Conservation (phyloP, 2,329 filamentous ascomycete genomes). For the Coniochaeta ligniaria region DNA sequence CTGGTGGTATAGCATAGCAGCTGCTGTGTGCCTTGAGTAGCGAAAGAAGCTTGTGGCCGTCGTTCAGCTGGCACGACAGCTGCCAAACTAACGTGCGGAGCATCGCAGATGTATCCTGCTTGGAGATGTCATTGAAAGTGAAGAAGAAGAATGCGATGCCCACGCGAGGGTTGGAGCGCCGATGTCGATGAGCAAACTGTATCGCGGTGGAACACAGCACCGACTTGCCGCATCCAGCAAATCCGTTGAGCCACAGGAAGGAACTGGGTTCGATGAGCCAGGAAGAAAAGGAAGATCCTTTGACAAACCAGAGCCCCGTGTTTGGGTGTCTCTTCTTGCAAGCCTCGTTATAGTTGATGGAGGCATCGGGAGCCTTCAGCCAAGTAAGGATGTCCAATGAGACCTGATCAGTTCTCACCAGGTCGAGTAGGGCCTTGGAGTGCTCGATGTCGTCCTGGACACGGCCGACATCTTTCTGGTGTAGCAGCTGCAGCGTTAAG, state of each 20-base stretch:
- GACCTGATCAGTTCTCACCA: constrained; percentile 18
- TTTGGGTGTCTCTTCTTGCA: constrained; percentile 20
- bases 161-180: constrained; percentile 11
- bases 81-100: constrained; percentile 25
- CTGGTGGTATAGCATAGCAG: constrained; percentile 9
- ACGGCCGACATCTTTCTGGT: constrained; percentile 17
- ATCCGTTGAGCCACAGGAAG: constrained; percentile 31
- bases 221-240: constrained; percentile 31
- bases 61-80: constrained; percentile 19
- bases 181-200: constrained; percentile 16
- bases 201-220: constrained; percentile 28
- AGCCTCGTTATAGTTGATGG: constrained; percentile 23
- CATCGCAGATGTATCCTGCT: constrained; percentile 22
- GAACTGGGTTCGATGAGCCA: constrained; percentile 21
- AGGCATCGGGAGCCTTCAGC: constrained; percentile 27
- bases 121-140: constrained; percentile 25
- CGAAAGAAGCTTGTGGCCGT: constrained; percentile 9
- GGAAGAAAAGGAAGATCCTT: constrained; percentile 11
- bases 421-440: constrained; percentile 16
- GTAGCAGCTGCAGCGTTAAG: constrained; percentile 22
- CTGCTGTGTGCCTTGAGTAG: constrained; percentile 12
- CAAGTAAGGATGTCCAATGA: constrained; percentile 19
- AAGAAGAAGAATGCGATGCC: constrained; percentile 32
- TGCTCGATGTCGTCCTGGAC: constrained; percentile 19
- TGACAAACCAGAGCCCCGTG: constrained; percentile 27